Conservation (phyloP, 73 alveolate genomes). For the Diophrys appendiculata region DNA sequence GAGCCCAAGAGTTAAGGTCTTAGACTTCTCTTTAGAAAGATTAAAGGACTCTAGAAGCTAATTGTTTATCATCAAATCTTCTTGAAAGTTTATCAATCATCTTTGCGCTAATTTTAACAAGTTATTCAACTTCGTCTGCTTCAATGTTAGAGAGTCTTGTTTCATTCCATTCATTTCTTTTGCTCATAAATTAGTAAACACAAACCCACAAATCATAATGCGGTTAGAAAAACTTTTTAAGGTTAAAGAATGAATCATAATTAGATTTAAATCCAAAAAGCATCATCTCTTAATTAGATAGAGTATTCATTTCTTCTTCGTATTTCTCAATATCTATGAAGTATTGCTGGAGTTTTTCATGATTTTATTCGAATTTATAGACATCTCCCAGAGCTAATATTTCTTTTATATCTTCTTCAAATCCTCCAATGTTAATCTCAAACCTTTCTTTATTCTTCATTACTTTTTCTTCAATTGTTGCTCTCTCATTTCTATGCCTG, state of each 20-base stretch:
- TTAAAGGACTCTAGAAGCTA: slow-evolving; percentile 38
- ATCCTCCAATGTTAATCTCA: slow-evolving; percentile 24
- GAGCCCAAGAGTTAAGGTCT: slow-evolving; percentile 61
- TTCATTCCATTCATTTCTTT: slow-evolving; percentile 62
- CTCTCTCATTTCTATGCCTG: slow-evolving; percentile 41
- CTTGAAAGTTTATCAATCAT: slow-evolving; percentile 24
- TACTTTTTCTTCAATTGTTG: slow-evolving; percentile 39
- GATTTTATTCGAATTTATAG: slow-evolving; percentile 13
- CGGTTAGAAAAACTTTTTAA: slow-evolving; percentile 66
- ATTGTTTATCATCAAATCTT: slow-evolving; percentile 30
- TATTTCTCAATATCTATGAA: slow-evolving; percentile 7
- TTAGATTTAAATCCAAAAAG: slow-evolving; percentile 48
- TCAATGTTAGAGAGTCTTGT: slow-evolving; percentile 28
- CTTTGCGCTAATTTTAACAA: slow-evolving; percentile 24
- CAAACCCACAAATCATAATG: slow-evolving; percentile 77
- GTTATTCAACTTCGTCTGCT: slow-evolving; percentile 40
- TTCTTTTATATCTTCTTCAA: slow-evolving; percentile 41
- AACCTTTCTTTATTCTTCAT: slow-evolving; percentile 42
- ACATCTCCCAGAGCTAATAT: slow-evolving; percentile 38
- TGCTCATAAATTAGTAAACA: slow-evolving; percentile 68
- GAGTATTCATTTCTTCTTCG: slow-evolving; percentile 43
- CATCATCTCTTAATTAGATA: slow-evolving; percentile 28
- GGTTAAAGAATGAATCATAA: slow-evolving; percentile 39
- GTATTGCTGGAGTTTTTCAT: slow-evolving; percentile 26
- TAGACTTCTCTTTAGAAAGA: slow-evolving; percentile 30